Evolutionary conservation across 768 basidiomycete genomes (phyloP), one percentile per base, ranked within the genome.

Genomic region (Kwoniella heveanensis): DNA sequence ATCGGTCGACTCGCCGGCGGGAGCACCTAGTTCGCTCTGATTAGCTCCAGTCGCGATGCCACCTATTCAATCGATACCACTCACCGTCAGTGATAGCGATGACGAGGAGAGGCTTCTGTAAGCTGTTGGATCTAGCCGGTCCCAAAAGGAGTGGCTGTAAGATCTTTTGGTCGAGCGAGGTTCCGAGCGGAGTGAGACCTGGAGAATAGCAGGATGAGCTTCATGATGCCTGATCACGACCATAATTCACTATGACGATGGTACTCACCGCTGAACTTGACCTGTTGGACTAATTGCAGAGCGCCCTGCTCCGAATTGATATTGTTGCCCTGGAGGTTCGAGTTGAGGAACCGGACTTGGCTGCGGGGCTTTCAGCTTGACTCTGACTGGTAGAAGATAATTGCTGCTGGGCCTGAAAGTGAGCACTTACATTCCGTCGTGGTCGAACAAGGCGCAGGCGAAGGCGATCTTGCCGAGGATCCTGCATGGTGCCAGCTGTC

Each of bases 271-370:
- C 66, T 68, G 66, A 79, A 82, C 66, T 80, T 79, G 73, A 82
- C 71, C 55, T 77, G 76, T 1, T 52, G 12, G 46, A 82, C 67
- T 27, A 82, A 77, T 6, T 67, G 55, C 27, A 74, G 39, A 15
- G 78, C 82, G 2, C 65, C 71, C n/a, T 70, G 61, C 62, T 82
- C 80, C 15, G 66, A 69, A 56, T 66, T 72, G 68, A 82, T 76
- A 67, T 70, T 67, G 71, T 82, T 79, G 10, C 81, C 82, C 30
- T 81, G 77, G 54, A 76, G 63, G 13, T 73, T 68, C 13, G 72
- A 77, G 74, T 82, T 82, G 70, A 82, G 74, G 77, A 81, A 82
- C 39, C 81, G 73, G 49, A 81, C 76, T 51, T 78, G 74, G 62
- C 71, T 73, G 24, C 10, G 53, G 46, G 26, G 39, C 48, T 21